Base-by-base conservation (phyloP, 176 grass and related monocot genomes). In the Puya raimondii region DNA sequence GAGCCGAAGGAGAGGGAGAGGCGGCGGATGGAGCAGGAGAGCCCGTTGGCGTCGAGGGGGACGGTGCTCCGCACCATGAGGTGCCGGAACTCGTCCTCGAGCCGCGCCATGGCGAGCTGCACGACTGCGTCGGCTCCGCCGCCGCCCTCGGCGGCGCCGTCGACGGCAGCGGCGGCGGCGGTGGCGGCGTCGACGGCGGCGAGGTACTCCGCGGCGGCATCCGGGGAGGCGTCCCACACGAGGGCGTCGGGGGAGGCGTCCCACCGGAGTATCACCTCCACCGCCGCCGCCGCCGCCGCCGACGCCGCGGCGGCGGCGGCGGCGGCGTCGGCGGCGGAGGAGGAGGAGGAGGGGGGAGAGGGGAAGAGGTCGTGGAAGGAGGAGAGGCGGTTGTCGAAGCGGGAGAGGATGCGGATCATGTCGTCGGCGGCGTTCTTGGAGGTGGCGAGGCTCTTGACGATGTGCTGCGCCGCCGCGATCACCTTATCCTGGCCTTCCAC, bases 361-460 rank as follows among this genome's bases (percentile, higher is more conserved):
- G 64, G 25, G 20, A 27, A 33, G 64, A 23, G 23, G 11, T 16
- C 64, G 2, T 12, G 12, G 23, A 65, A 16, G 23, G 11, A 42
- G 25, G 23, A 71, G 82, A 69, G 79, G 78, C 80, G 27, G 69
- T 93, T 86, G 78, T 99, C 94, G 71, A 99, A 99, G 4, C 94
- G 87, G 2, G 94, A 99, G 51, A 99, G 82, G 82, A 99, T 99
- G 53, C 94, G 89, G 63, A 93, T 99, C 94, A 99, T 99, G 84
- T 99, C 94, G 49, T 91, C 94, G 1, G 94, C 87, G n/a, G 94
- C 94, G 89, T 93, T 99, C 78, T 99, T 99, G 18, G 94, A 93
- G 21, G 87, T 93, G 69, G 89, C 94, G 72, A 99, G 94, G 48
- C 87, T 93, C 82, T 87, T 93, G 49, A 99, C 94, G 82, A 99